phyloP scores from a whole-genome alignment of 495 filamentous ascomycete genomes.

The Neurospora tetraspora region DNA sequence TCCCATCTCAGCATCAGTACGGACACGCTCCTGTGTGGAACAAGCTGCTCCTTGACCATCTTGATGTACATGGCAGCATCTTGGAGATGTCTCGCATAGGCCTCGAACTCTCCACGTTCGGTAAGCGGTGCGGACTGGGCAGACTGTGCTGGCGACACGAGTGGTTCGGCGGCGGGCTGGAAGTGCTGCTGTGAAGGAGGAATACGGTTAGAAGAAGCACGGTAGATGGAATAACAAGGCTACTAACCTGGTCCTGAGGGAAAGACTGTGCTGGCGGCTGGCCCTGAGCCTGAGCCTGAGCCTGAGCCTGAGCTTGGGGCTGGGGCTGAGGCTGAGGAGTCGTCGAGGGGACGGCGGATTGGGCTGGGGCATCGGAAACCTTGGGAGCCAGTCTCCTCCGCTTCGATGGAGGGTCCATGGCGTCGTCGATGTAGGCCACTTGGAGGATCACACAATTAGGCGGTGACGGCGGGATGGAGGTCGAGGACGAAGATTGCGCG shows the following conservation, averaged over 20 bases:
- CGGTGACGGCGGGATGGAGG: neutral
- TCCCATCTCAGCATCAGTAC: conserved; percentile 47
- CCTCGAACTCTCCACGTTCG: conserved; percentile 46
- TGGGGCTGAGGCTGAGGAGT: conserved; percentile 13
- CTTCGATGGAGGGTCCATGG: conserved; percentile 29
- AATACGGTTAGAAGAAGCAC: neutral
- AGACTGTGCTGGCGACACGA: conserved; percentile 11
- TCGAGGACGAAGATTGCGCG: neutral
- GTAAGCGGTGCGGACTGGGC: conserved; percentile 15
- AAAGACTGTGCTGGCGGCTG: conserved; percentile 14
- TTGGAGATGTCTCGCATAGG: conserved; percentile 47
- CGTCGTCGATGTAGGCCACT: neutral
- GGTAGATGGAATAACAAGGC: neutral
- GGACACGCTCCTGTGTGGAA: conserved; percentile 36
- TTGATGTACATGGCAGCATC: conserved; percentile 47
- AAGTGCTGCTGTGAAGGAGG: conserved; percentile 6
- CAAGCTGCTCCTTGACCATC: conserved; percentile 33
- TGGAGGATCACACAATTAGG: neutral
- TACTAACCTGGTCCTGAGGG: conserved; percentile 20
- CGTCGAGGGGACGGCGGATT: conserved; percentile 7
- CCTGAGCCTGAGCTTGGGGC: conserved; percentile 2
- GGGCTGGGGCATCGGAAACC: conserved; percentile 17
- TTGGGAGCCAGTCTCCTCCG: conserved; percentile 30
- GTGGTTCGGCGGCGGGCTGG: conserved; percentile 12
- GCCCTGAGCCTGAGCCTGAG: conserved; percentile 1